These are phyloP conservation scores for Pseudomassariella vexata DNA, from an alignment of 2,329 filamentous ascomycete genomes.

Conservation along the genomic window DNA sequence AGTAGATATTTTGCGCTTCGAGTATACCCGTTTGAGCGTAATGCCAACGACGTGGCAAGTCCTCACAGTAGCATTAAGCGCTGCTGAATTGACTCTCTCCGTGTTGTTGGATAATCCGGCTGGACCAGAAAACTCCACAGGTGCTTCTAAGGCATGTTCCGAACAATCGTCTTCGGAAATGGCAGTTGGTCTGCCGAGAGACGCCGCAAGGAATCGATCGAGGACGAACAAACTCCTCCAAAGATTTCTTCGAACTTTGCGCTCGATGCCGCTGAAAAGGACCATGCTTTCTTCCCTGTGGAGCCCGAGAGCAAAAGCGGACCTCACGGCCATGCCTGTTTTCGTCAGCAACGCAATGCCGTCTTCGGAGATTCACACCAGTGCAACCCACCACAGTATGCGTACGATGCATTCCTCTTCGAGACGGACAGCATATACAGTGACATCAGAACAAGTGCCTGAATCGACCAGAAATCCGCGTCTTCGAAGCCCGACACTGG, in stretches of 20 bases:
- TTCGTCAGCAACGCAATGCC: constrained; percentile 9
- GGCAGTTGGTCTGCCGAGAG: constrained; percentile 54
- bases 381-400: constrained; percentile 45
- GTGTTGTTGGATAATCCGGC: constrained; percentile 3
- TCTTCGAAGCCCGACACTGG: constrained; percentile 49
- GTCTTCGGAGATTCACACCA: too few relatives aligned
- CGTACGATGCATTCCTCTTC: constrained; percentile 57
- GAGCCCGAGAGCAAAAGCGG: constrained; percentile 56
- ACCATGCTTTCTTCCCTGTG: constrained; percentile 55
- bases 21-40: constrained; percentile 56
- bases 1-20: constrained; percentile 52
- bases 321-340: constrained; percentile 56
- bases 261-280: constrained; percentile 42
- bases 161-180: constrained; percentile 60
- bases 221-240: constrained; percentile 62
- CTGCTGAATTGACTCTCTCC: constrained; percentile 22
- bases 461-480: constrained; percentile 59
- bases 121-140: constrained; percentile 3
- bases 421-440: constrained; percentile 58
- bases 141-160: constrained; percentile 32
- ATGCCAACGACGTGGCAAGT: constrained; percentile 52
- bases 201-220: constrained; percentile 57
- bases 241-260: constrained; percentile 46
- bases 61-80: constrained; percentile 49
- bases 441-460: constrained; percentile 58